Evolutionary conservation across 192 early-diverging fungal species (phyloP), one percentile per base, ranked within the genome.

Genomic region (Backusella morwellensis): DNA sequence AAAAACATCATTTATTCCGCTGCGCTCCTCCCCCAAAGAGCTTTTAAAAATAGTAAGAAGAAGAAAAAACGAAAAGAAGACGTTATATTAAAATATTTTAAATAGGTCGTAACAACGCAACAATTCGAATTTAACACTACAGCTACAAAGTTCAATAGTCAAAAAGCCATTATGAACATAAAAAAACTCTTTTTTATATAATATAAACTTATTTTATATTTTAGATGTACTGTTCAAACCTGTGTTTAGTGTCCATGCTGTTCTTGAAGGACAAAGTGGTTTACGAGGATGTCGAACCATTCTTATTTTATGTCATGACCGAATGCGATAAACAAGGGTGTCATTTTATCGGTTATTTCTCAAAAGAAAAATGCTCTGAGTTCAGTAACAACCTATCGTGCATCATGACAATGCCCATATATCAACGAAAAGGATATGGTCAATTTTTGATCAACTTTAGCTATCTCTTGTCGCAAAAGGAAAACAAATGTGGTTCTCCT

Each of bases 271-370:
- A 96, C 80, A 99, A 99, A 75, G 98, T 97, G 6, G 84, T 98
- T 29, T 98, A 97, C 78, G 98, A 98, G 79, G 98, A 98, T 93
- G 91, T 78, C 95, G 98, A 99, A 73, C 97, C 98, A 19, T 99
- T 98, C 80, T 82, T 98, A 36, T 99, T 99, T 75, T 99, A 99
- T 77, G 86, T 99, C 23, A 87, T 99, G 87, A 95, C 94, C 3
- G 96, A 98, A 82, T 86, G 88, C 38, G 92, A 94, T 63, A 77
- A 87, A 97, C 79, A 97, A 98, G 80, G 98, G 97, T 93, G 91
- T 78, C 95, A 96, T 75, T 95, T 99, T 84, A 94, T 97, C n/a
- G 98, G 97, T 0, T 99, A 99, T 74, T 99, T 97, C 85, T 97
- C 96, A 29, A 99, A 99, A 74, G 96, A 98, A 83, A 98, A 97